phyloP scores from a whole-genome alignment of 1,284 basidiomycete species.

The Xanthoconium separans region DNA sequence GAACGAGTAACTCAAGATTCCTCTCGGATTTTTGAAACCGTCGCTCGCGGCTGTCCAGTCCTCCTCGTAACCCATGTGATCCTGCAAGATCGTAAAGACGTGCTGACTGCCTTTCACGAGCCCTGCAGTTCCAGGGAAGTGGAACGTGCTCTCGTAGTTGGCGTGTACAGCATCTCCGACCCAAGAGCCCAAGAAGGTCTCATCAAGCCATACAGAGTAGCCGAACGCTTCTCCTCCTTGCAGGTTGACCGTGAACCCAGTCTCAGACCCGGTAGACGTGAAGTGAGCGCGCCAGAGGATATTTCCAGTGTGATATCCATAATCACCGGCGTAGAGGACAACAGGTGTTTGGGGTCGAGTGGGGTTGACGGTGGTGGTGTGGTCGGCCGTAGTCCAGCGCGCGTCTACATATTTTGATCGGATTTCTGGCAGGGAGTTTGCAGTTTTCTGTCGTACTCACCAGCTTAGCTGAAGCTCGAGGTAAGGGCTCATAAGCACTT shows the following conservation, averaged over 20 bases:
- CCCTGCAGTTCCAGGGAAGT: constrained; percentile 2
- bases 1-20: constrained; percentile 45
- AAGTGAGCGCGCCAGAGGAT: constrained; percentile 55
- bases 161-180: constrained; percentile 38
- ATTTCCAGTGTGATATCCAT: constrained; percentile 56
- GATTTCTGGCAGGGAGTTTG: constrained; percentile 26
- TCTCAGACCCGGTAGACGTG: constrained; percentile 40
- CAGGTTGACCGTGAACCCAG: constrained; percentile 40
- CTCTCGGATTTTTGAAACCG: constrained; percentile 45
- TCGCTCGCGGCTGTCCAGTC: constrained; percentile 42
- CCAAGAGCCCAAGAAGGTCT: constrained; percentile 48
- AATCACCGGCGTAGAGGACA: constrained; percentile 50
- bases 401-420: constrained; percentile 35
- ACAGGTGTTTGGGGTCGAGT: constrained; percentile 35
- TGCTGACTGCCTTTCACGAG: constrained; percentile 34
- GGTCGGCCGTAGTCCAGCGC: constrained; percentile 40
- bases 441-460: constrained; percentile 22
- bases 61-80: constrained; percentile 54
- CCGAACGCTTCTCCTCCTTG: constrained; percentile 49
- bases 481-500: neutral
- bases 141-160: constrained; percentile 36
- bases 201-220: constrained; percentile 51
- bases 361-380: constrained; percentile 40
- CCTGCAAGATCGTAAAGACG: constrained; percentile 50
- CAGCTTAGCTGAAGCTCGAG: constrained; percentile 10